Evolutionary conservation across 768 basidiomycete genomes (phyloP), one percentile per base, ranked within the genome.

Genomic region (Suillus paluster): DNA sequence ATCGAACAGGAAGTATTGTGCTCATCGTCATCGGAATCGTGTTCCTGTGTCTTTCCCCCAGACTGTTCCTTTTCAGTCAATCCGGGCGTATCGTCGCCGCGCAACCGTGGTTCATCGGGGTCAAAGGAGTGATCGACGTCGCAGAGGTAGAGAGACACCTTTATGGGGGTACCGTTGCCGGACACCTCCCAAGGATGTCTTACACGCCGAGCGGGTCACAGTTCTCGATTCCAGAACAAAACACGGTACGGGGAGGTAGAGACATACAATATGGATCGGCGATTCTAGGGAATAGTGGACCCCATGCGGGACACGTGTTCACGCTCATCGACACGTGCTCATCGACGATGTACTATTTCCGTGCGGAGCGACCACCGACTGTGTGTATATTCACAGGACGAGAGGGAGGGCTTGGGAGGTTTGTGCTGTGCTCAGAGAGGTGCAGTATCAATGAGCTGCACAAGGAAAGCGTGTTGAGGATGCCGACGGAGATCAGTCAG

Each of bases 371-470:
- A 19, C 63, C 68, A 4, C 68, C 68, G 27, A 69, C 68, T 7
- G 68, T 69, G 21, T 68, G 68, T 33, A 38, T 69, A 21, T 69
- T 64, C 33, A 54, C 68, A 5, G 68, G 68, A 45, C 62, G 67
- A 21, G 68, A 69, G 27, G 68, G 68, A 3, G 68, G 68, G n/a
- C 38, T 69, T 12, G 68, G 68, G n/a, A 39, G 68, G 53, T 69
- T 69, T 45, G 65, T 69, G 19, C 48, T 69, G 39, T 69, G 68
- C 48, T 69, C 65, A 44, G 68, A 69, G 60, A 67, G 45, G 9
- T 69, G 67, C 25, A 12, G 7, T 0, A 25, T 19, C 6, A 62
- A 59, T 9, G 67, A 68, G 27, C 39, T 69, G n/a, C 65, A 63
- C 19, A 69, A 69, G 45, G 68, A 69, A 61, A 61, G 58, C 2